Conservation (phyloP, 306 rosid genomes). For the Herpetospermum pedunculosum region DNA sequence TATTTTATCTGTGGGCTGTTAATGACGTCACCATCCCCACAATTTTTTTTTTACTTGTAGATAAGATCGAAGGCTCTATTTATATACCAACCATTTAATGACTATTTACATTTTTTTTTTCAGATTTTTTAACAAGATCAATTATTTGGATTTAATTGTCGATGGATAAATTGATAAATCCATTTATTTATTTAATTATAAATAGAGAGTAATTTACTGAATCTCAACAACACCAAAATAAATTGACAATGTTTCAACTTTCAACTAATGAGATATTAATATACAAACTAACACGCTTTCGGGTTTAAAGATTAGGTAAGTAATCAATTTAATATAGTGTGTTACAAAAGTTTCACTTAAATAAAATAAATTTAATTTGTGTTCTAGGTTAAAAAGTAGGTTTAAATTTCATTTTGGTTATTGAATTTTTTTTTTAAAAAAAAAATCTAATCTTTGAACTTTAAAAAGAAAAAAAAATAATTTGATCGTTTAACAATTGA, state of each 20-base stretch:
- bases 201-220: neutral
- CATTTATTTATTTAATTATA: too few relatives aligned
- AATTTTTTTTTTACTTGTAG: neutral
- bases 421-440: too few relatives aligned
- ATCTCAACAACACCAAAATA: neutral
- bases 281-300: neutral
- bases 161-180: neutral
- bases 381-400: too few relatives aligned
- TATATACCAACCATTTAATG: too few relatives aligned
- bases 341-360: too few relatives aligned
- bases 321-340: neutral
- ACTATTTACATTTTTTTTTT: neutral
- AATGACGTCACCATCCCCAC: neutral
- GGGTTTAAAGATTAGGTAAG: neutral
- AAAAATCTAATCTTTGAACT: too few relatives aligned
- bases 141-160: neutral
- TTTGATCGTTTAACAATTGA: too few relatives aligned
- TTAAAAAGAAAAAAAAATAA: too few relatives aligned
- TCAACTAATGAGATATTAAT: neutral
- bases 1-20: neutral
- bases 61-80: conserved; percentile 1
- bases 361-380: too few relatives aligned
- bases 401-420: too few relatives aligned
- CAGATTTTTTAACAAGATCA: neutral
- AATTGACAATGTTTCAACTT: neutral